Percentiles rank a stretch among this genome's conserved stretches.
These are phyloP conservation scores for Pyronema domesticum DNA, from an alignment of 495 filamentous ascomycete genomes.

Conservation along the genomic window DNA sequence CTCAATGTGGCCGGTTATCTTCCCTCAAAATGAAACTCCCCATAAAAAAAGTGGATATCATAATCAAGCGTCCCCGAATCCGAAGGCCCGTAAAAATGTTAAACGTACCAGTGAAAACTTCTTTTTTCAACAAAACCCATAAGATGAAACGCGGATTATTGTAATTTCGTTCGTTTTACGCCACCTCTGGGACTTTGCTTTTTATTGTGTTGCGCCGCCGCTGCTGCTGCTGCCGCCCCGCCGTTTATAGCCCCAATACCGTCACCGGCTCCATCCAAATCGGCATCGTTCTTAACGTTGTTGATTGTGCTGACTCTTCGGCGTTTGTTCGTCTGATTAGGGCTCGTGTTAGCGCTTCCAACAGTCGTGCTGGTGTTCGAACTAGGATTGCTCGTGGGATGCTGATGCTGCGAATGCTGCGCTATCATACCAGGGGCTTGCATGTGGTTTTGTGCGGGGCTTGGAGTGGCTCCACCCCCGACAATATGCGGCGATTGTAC, in stretches of 20 bases:
- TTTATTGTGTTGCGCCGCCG: constrained; percentile 21
- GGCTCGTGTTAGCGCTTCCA: constrained; percentile 48
- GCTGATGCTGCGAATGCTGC: constrained; percentile 25
- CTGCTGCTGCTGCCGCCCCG: constrained; percentile 3
- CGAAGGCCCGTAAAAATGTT: constrained; percentile 4
- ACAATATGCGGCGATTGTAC: constrained; percentile 21
- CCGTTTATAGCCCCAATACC: constrained; percentile 12
- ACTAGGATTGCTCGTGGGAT: constrained; percentile 25
- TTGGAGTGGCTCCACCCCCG: constrained; percentile 22
- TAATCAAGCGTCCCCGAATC: background rate
- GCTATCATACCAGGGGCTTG: constrained; percentile 26
- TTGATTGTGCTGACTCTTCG: constrained; percentile 38
- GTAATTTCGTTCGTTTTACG: constrained; percentile 17
- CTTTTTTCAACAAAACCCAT: background rate
- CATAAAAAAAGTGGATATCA: background rate
- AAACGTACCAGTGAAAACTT: constrained; percentile 4
- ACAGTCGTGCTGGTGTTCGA: constrained; percentile 26
- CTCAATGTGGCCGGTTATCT: background rate
- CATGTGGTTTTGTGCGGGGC: constrained; percentile 25
- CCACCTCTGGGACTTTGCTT: constrained; percentile 21
- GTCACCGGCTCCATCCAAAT: constrained; percentile 20
- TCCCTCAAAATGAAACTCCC: background rate
- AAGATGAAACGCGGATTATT: background rate
- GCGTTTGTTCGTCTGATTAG: constrained; percentile 47
- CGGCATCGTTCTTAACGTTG: constrained; percentile 41